A percentile compares a stretch with the other conserved stretches of the same genome.
Evolutionary conservation across 2,329 filamentous ascomycete genomes (phyloP).

Genomic region (Helotiales sp.): DNA sequence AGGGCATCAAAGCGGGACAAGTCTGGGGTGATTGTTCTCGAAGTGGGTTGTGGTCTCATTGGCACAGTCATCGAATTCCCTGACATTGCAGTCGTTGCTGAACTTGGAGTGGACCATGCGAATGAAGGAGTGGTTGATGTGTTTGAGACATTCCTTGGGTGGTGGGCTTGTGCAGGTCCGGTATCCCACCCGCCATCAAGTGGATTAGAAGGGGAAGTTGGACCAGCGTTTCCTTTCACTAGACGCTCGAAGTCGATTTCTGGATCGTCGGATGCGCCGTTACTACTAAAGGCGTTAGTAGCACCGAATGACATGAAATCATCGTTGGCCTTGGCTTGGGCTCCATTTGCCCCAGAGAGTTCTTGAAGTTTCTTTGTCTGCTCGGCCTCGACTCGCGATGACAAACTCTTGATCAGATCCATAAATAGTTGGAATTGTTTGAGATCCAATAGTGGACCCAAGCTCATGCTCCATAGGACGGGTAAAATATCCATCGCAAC

Average conservation of each 20-base stretch:
- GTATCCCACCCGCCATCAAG: constrained; percentile 59
- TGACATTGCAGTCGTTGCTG: constrained; percentile 43
- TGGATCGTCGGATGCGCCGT: constrained; percentile 66
- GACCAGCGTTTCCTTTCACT: constrained; percentile 71
- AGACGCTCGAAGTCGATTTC: constrained; percentile 86
- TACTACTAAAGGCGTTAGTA: constrained; percentile 59
- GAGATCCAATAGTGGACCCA: constrained; percentile 87
- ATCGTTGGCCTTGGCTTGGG: constrained; percentile 57
- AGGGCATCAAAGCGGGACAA: constrained; percentile 59
- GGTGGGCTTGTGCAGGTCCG: constrained; percentile 46
- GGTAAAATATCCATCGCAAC: constrained; percentile 90
- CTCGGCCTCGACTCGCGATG: constrained; percentile 82
- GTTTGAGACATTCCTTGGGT: constrained; percentile 30
- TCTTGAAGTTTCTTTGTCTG: constrained; percentile 89
- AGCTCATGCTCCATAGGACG: constrained; percentile 86
- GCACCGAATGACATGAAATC: constrained; percentile 75
- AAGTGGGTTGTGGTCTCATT: constrained; percentile 47
- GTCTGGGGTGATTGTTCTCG: constrained; percentile 64
- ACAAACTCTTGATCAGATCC: constrained; percentile 82
- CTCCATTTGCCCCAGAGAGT: constrained; percentile 64
- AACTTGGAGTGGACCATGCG: constrained; percentile 66
- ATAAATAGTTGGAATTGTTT: constrained; percentile 90
- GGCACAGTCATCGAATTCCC: constrained; percentile 27
- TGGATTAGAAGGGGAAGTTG: constrained; percentile 44
- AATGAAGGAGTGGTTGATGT: constrained; percentile 55